Evolutionary conservation across 2,329 filamentous ascomycete species (phyloP).

Genomic region (Epichloe sp.): DNA sequence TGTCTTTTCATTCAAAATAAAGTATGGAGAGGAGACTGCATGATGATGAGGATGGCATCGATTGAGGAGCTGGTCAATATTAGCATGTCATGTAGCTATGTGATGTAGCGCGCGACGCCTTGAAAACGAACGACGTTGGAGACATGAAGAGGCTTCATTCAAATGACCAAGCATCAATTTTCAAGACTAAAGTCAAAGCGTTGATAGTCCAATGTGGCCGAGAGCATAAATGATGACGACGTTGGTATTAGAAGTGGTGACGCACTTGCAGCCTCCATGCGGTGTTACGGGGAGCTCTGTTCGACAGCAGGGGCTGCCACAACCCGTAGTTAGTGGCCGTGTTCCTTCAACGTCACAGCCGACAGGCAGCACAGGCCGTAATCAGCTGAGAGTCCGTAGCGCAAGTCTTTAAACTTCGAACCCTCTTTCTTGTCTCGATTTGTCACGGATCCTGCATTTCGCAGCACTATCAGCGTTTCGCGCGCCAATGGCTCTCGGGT

Average conservation of each 20-base stretch:
- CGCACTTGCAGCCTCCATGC: no score
- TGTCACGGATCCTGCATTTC: background rate
- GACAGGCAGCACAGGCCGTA: no score
- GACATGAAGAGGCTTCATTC: background rate
- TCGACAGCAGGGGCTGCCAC: no score
- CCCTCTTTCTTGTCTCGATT: no score
- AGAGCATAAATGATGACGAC: no score
- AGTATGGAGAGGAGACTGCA: background rate
- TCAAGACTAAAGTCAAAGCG: background rate
- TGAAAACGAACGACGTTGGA: conserved; percentile 3
- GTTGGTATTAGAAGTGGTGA: no score
- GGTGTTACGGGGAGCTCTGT: no score
- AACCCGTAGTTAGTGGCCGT: no score
- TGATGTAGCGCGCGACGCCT: conserved; percentile 2
- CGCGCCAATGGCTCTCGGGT: conserved; percentile 1
- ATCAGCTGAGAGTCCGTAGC: no score
- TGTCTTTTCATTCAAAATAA: background rate
- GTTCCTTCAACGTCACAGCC: no score
- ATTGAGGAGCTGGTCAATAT: background rate
- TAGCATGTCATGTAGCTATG: conserved; percentile 3
- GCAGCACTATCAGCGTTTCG: background rate
- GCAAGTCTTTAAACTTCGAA: no score
- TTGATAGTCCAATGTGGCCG: no score
- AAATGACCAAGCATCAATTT: background rate
- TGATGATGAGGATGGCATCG: background rate